A percentile compares a stretch with the other conserved stretches of the same genome.
These are phyloP conservation scores for Aquilaria sinensis DNA, from an alignment of 345 rosid genomes.

Conservation along the genomic window DNA sequence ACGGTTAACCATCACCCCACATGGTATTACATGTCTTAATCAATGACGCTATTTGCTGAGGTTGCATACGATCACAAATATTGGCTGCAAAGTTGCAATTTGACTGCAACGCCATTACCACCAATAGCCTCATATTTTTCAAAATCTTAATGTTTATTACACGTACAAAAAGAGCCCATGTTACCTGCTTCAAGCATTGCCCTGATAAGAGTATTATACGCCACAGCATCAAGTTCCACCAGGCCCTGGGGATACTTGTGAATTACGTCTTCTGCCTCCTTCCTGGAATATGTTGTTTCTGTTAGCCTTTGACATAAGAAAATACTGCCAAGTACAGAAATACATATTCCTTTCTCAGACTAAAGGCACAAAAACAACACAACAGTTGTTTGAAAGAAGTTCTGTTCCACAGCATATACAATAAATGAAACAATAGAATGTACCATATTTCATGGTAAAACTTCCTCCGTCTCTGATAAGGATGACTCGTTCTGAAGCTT, in stretches of 20 bases:
- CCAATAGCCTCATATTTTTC: neutral
- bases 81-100: slow-evolving; percentile 48
- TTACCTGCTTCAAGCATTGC: slow-evolving; percentile 87
- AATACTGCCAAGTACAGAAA: too few species aligned
- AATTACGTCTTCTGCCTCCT: slow-evolving; percentile 58
- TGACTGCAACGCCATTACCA: slow-evolving; percentile 39
- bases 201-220: slow-evolving; percentile 78
- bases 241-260: slow-evolving; percentile 29
- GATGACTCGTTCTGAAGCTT: too few species aligned
- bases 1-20: too few species aligned
- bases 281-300: slow-evolving; percentile 35
- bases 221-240: slow-evolving; percentile 67
- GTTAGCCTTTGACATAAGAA: slow-evolving; percentile 4
- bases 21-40: slow-evolving; percentile 71
- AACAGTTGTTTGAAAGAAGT: too few species aligned
- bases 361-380: too few species aligned
- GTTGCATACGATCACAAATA: slow-evolving; percentile 58
- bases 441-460: too few species aligned
- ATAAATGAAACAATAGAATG: too few species aligned
- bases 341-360: too few species aligned
- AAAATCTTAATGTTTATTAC: neutral
- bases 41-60: slow-evolving; percentile 45
- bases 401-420: too few species aligned
- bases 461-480: too few species aligned
- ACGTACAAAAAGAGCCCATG: neutral